Percentiles rank a stretch among this genome's conserved stretches.
Conservation (phyloP, 164 flowering plant genomes). For the Echeveria elegans region DNA sequence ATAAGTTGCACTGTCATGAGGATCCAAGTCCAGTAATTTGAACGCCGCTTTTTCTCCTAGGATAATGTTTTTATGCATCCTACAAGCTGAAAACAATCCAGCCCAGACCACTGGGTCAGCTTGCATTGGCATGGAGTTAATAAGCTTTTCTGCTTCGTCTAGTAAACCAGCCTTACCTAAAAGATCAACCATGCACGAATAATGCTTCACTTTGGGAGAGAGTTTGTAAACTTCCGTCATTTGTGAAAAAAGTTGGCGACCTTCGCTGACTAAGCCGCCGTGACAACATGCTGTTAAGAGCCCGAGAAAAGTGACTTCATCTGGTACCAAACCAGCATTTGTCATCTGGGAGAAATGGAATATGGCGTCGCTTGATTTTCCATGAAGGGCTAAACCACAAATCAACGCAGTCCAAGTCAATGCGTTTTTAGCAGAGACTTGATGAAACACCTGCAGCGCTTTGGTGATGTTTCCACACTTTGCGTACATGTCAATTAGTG, state of each 20-base stretch:
- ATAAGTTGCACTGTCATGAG: conserved; percentile 60
- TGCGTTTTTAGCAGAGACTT: conserved; percentile 37
- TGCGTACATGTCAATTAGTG: conserved; percentile 72
- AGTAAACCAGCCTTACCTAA: conserved; percentile 64
- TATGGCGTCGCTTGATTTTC: conserved; percentile 44
- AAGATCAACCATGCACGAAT: too few relatives aligned
- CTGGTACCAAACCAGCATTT: conserved; percentile 39
- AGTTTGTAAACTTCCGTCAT: conserved; percentile 41
- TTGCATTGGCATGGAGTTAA: conserved; percentile 45
- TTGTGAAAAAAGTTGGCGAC: conserved; percentile 34
- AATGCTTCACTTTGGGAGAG: conserved; percentile 37
- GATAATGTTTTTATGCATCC: conserved; percentile 38
- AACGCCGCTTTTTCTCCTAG: conserved; percentile 57
- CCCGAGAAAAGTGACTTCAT: conserved; percentile 62
- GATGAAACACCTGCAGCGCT: conserved; percentile 44
- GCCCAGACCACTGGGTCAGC: conserved; percentile 66
- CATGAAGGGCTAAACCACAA: conserved; percentile 61
- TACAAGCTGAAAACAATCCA: conserved; percentile 55
- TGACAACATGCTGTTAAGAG: conserved; percentile 72
- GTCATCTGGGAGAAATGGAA: conserved; percentile 43
- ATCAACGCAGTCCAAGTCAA: conserved; percentile 67
- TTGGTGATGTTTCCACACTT: conserved; percentile 57
- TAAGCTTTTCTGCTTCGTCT: conserved; percentile 50
- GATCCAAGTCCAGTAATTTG: conserved; percentile 58
- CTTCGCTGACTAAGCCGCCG: conserved; percentile 60